Base-by-base conservation (phyloP, 2,329 filamentous ascomycete species). In the Trichoderma breve region DNA sequence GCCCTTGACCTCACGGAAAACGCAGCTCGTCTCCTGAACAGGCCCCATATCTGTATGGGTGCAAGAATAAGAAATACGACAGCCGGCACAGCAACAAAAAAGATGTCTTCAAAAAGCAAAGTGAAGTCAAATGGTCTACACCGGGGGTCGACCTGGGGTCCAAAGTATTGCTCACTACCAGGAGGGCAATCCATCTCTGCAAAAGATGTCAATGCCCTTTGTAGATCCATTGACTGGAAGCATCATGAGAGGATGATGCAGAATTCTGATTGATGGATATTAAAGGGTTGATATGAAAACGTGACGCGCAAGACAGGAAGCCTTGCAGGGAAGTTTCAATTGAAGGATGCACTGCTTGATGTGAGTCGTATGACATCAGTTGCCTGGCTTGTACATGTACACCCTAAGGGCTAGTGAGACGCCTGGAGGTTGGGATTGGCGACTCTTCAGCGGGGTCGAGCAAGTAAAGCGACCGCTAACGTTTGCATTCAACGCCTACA, bases 91-190 rank as follows among this genome's bases (percentile, higher is more conserved):
- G 72, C 73, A 1, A 72, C 73, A n/a, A 78, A 74, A 21, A 79
- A 67, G 21, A 78, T 64, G 26, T 79, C 77, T 60, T 79, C 76
- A 34, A 79, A 79, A 2, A 74, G 66, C 6, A 79, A 71, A 0
- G 78, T 78, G 58, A 79, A 79, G 72, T 79, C 78, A 57, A 79
- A 79, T 6, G 64, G 30, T 3, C 76, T 76, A 61, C 78, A 79
- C 2, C 57, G 12, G 6, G 70, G 30, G 57, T 76, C 57, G 26
- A 78, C 73, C 30, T 74, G 71, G 5, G 77, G 77, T 7, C 77
- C 77, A 43, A 78, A 77, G 12, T 71, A 55, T 32, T 26, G 62
- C 24, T 78, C 75, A 24, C 64, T 64, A 5, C 61, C 51, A 51
- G 26, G 51, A 15, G 70, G 70, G 51, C 69, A 71, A 30, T 18